phyloP scores from a whole-genome alignment of 2,329 filamentous ascomycete genomes.

The Aspergillus terreus region DNA sequence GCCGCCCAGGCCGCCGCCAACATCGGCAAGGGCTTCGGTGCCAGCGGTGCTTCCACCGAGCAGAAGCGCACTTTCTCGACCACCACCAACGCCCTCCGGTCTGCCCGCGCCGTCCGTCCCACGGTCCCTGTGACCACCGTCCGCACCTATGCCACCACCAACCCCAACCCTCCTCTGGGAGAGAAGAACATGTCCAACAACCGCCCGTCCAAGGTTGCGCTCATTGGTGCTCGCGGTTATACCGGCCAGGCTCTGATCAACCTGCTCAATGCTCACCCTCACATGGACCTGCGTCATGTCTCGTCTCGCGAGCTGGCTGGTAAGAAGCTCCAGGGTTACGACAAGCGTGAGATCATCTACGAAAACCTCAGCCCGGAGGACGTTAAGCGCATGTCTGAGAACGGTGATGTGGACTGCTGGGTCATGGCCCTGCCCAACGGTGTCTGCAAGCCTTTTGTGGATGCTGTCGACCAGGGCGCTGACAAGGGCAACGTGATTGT shows the following conservation, averaged over 20 bases:
- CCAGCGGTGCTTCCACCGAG: constrained; percentile 48
- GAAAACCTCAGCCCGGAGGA: constrained; percentile 87
- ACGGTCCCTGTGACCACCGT: constrained; percentile 27
- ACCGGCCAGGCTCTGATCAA: constrained; percentile 88
- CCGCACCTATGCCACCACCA: constrained; percentile 48
- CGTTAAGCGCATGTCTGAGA: constrained; percentile 76
- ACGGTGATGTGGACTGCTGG: constrained; percentile 88
- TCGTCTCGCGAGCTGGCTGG: constrained; percentile 90
- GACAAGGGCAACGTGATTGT: constrained; percentile 72
- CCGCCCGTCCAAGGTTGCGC: constrained; percentile 71
- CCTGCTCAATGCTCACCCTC: constrained; percentile 80
- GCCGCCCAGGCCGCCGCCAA: constrained; percentile 68
- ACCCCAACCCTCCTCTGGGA: constrained; percentile 86
- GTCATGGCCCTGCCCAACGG: constrained; percentile 96
- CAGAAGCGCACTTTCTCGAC: constrained; percentile 69
- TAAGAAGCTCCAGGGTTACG: constrained; percentile 82
- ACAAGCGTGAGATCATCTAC: constrained; percentile 87
- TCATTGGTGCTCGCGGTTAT: constrained; percentile 91
- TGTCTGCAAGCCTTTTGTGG: constrained; percentile 89
- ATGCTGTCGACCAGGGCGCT: constrained; percentile 73
- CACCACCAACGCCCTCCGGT: constrained; percentile 39
- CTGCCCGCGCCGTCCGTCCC: constrained; percentile 29
- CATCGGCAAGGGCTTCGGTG: constrained; percentile 45
- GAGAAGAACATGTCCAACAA: constrained; percentile 83
- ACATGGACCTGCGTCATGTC: constrained; percentile 86